Base-by-base conservation (phyloP, 768 basidiomycete genomes). In the Dioszegia crocea region DNA sequence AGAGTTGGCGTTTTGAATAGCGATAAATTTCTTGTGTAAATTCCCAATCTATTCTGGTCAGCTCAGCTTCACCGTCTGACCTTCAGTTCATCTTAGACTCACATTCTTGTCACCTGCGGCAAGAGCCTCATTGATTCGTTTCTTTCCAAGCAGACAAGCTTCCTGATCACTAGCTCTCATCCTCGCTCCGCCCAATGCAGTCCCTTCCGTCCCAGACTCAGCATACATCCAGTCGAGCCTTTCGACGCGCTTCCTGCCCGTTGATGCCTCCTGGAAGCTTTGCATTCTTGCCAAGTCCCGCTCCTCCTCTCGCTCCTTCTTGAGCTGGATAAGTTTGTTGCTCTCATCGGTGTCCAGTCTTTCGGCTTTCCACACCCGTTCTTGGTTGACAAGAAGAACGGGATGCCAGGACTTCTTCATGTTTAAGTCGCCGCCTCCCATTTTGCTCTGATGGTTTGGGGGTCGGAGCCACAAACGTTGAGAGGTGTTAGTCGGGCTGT, bases 191-290 rank as follows among this genome's bases (percentile, higher is more conserved):
- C 75, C 75, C 12, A 76, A 47, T 9, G 87, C 76, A 72, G 91
- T 92, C 53, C 80, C 87, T 61, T 82, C 86, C 3, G 88, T 86
- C 0, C 91, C 90, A 3, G 96, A 96, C 1, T 93, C 96, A n/a
- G 94, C 81, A 79, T 98, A 99, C 91, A 99, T 94, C 96, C 96
- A 99, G 75, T 99, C 96, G 48, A 99, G 77, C 74, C 91, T 91
- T 78, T 97, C 93, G 51, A 87, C 85, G 64, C 89, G 81, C 79
- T 93, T 96, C 81, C 88, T 91, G 31, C 94, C 94, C 10, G 94
- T 97, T 64, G 94, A 86, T 65, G 89, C 89, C 75, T 94, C 92
- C 76, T 98, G 94, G 56, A 99, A 78, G 51, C 94, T 84, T 75
- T 98, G 96, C 8, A 99, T 84, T 68, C 98, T 96, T 66, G 94